Conservation (phyloP, 163 green algal species). For the Picocystis sp. region DNA sequence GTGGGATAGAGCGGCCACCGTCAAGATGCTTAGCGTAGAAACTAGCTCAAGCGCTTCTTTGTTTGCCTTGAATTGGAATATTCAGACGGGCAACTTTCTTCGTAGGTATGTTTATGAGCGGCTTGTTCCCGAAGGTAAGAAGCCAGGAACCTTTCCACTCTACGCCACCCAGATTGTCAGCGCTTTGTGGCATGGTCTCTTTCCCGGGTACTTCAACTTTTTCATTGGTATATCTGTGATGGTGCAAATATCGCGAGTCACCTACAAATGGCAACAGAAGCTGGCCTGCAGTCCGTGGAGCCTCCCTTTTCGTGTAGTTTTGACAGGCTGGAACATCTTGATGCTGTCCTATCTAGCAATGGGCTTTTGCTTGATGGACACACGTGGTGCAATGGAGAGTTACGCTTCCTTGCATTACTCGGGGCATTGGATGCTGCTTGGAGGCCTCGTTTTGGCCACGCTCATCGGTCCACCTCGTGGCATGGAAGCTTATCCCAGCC, state of each 20-base stretch:
- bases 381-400: no score
- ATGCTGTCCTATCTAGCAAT: no score
- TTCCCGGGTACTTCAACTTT: constrained; percentile 50
- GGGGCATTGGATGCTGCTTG: no score
- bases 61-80: constrained; percentile 6
- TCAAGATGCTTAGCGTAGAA: constrained; percentile 5
- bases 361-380: no score
- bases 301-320: no score
- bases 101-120: constrained; percentile 56
- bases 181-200: constrained; percentile 62
- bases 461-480: no score
- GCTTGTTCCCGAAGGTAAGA: constrained; percentile 25
- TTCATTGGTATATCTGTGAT: constrained; percentile 17
- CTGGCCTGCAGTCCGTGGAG: no score
- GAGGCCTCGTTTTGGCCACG: no score
- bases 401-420: no score
- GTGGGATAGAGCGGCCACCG: constrained; percentile 4
- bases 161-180: constrained; percentile 47
- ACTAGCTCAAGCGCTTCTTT: constrained; percentile 2
- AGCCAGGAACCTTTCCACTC: constrained; percentile 32
- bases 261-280: constrained; percentile 4
- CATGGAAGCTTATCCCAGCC: no score
- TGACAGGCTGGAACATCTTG: no score
- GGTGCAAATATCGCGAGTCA: constrained; percentile 5
- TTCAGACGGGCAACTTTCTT: constrained; percentile 8